Evolutionary conservation across 2,329 filamentous ascomycete species (phyloP).

Genomic region (Coniella vitis): DNA sequence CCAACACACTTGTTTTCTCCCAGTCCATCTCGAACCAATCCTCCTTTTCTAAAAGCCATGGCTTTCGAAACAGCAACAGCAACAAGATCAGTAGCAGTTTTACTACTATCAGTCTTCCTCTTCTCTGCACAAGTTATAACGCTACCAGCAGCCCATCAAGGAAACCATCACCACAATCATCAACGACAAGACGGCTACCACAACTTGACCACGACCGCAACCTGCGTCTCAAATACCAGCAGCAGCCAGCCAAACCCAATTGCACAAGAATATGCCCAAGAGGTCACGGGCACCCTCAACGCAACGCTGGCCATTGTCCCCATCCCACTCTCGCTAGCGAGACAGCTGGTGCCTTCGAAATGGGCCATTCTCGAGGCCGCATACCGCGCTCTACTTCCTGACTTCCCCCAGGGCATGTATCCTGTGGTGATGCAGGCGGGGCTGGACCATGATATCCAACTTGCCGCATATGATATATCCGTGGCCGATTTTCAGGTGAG

Average conservation of each 20-base stretch:
- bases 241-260: slow-evolving; percentile 40
- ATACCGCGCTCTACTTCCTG: slow-evolving; percentile 39
- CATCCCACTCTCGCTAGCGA: slow-evolving; percentile 39
- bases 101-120: slow-evolving; percentile 10
- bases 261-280: slow-evolving; percentile 36
- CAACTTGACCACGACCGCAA: background rate
- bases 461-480: slow-evolving; percentile 30
- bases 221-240: slow-evolving; percentile 20
- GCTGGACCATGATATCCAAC: slow-evolving; percentile 44
- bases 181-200: no score
- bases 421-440: slow-evolving; percentile 44
- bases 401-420: slow-evolving; percentile 45
- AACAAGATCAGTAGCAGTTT: slow-evolving; percentile 4
- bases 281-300: slow-evolving; percentile 47
- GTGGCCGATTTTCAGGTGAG: slow-evolving; percentile 43
- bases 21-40: background rate
- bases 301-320: slow-evolving; percentile 45
- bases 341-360: slow-evolving; percentile 39
- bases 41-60: background rate
- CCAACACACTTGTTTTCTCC: background rate
- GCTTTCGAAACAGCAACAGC: slow-evolving; percentile 3
- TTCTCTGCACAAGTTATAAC: background rate
- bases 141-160: no score
- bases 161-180: no score
- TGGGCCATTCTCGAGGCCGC: slow-evolving; percentile 44